These are phyloP conservation scores for Martensiomyces pterosporus DNA, from an alignment of 192 early-diverging fungal genomes.

Conservation along the genomic window DNA sequence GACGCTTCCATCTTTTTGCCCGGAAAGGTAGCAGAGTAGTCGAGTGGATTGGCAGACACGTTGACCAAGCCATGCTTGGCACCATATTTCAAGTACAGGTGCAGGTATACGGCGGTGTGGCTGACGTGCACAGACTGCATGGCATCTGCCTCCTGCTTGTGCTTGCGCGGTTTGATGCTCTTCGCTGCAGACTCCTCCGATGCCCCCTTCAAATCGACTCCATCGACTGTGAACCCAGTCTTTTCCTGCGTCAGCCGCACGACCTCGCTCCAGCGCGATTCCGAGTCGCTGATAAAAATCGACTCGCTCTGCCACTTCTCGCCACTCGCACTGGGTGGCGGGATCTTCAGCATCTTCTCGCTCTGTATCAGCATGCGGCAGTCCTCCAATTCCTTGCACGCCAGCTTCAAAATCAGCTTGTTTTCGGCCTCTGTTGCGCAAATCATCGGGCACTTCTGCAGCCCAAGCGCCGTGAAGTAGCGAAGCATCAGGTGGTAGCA, in stretches of 20 bases:
- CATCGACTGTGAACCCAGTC: conserved; percentile 2
- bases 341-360: conserved; percentile 33
- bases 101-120: conserved; percentile 7
- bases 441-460: conserved; percentile 20
- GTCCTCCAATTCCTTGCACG: conserved; percentile 23
- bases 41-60: conserved; percentile 1
- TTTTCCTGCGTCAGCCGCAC: conserved; percentile 5
- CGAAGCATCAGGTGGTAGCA: conserved; percentile 33
- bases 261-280: conserved; percentile 21
- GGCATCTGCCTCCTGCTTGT: conserved; percentile 11
- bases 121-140: not conserved
- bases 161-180: conserved; percentile 5
- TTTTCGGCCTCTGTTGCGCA: conserved; percentile 37
- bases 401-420: conserved; percentile 11
- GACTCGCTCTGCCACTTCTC: conserved; percentile 1
- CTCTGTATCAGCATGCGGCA: conserved; percentile 32
- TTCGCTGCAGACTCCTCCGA: not conserved
- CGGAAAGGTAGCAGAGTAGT: conserved; percentile 2
- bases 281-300: conserved; percentile 10
- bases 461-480: conserved; percentile 11
- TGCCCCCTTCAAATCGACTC: not conserved
- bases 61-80: not conserved
- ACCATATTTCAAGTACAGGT: conserved; percentile 20
- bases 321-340: not conserved
- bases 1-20: conserved; percentile 7